These are phyloP conservation scores for Choanephora cucurbitarum DNA, from an alignment of 371 early-diverging fungal genomes.

Conservation along the genomic window DNA sequence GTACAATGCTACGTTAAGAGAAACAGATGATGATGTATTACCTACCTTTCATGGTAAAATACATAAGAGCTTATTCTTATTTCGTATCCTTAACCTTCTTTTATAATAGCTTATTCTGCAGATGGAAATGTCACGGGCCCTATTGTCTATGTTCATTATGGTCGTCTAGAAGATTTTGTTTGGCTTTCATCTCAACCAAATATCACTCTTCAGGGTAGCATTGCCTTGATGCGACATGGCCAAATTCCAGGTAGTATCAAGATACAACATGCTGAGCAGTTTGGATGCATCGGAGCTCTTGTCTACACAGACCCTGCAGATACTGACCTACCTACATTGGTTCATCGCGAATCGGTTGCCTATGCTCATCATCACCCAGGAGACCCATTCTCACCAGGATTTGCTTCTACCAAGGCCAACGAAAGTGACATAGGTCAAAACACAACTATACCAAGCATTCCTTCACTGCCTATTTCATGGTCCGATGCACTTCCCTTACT, in stretches of 20 bases:
- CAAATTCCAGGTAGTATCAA: conserved; percentile 60
- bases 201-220: conserved; percentile 46
- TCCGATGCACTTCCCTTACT: conserved; percentile 62
- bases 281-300: conserved; percentile 61
- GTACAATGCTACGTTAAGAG: conserved; percentile 57
- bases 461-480: conserved; percentile 70
- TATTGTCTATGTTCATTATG: conserved; percentile 71
- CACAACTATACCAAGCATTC: conserved; percentile 56
- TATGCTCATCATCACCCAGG: conserved; percentile 53
- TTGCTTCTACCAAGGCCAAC: conserved; percentile 55
- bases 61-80: neutral
- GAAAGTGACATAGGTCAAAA: conserved; percentile 50
- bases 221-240: conserved; percentile 68
- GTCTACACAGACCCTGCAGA: conserved; percentile 64
- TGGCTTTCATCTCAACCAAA: conserved; percentile 43
- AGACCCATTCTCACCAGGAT: conserved; percentile 70
- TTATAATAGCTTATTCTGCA: conserved; percentile 50
- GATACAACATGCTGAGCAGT: conserved; percentile 60
- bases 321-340: conserved; percentile 49
- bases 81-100: neutral
- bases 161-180: conserved; percentile 60
- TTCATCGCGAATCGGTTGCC: conserved; percentile 64
- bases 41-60: conserved; percentile 63
- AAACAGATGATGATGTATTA: conserved; percentile 50
- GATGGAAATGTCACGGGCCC: conserved; percentile 62